A percentile compares a stretch with the other conserved stretches of the same genome.
Conservation (phyloP, 2,329 filamentous ascomycete genomes). For the Aureobasidium sp. region DNA sequence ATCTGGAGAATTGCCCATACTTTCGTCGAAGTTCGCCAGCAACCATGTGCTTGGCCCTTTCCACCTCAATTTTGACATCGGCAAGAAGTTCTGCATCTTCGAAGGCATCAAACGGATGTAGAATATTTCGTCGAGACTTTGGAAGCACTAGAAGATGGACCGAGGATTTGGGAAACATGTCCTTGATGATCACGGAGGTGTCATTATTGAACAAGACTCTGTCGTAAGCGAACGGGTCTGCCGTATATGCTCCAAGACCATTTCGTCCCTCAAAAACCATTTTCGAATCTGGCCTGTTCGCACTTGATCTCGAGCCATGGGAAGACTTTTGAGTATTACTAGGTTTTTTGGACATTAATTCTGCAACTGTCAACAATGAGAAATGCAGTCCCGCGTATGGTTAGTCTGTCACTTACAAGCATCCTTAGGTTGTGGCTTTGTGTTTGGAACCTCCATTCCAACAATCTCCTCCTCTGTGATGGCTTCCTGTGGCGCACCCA, state of each 20-base stretch:
- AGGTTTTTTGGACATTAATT: slow-evolving; percentile 40
- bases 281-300: slow-evolving; percentile 21
- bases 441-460: slow-evolving; percentile 16
- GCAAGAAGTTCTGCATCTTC: slow-evolving; percentile 62
- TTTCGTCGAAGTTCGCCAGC: slow-evolving; percentile 66
- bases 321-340: slow-evolving; percentile 18
- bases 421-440: slow-evolving; percentile 12
- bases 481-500: slow-evolving; percentile 15
- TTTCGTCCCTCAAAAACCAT: slow-evolving; percentile 45
- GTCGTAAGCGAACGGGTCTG: slow-evolving; percentile 53
- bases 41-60: slow-evolving; percentile 56
- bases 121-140: slow-evolving; percentile 54
- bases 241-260: slow-evolving; percentile 61
- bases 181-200: slow-evolving; percentile 70
- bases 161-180: slow-evolving; percentile 77
- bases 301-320: slow-evolving; percentile 19
- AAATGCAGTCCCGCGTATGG: neutral
- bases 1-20: slow-evolving; percentile 56
- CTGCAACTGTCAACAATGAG: slow-evolving; percentile 34
- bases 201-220: slow-evolving; percentile 60
- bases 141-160: slow-evolving; percentile 86
- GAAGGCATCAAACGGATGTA: slow-evolving; percentile 74
- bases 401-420: slow-evolving; percentile 13
- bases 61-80: slow-evolving; percentile 54
- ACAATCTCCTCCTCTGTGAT: slow-evolving; percentile 19